A percentile compares a stretch with the other conserved stretches of the same genome.
Evolutionary conservation across 441 rosid species (phyloP).

Genomic region (Eutrema salsugineum): DNA sequence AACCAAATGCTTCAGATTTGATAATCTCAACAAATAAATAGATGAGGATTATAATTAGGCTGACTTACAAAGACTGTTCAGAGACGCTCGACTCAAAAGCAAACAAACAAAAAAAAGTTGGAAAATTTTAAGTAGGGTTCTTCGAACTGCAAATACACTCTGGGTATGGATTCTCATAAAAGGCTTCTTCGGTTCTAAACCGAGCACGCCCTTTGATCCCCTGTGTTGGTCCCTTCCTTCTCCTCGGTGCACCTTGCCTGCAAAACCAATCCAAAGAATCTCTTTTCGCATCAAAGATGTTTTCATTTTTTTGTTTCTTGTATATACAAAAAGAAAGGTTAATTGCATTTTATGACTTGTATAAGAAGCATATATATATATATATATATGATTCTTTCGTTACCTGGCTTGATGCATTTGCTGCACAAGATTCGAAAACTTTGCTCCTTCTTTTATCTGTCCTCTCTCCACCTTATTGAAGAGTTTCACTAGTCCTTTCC

Average conservation of each 20-base stretch:
- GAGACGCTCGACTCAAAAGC: background rate
- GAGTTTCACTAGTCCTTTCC: slow-evolving; percentile 72
- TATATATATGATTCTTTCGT: background rate
- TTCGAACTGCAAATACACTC: slow-evolving; percentile 75
- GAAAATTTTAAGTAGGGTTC: background rate
- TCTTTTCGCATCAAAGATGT: background rate
- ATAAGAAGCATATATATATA: background rate
- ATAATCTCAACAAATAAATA: background rate
- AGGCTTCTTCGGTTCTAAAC: slow-evolving; percentile 77
- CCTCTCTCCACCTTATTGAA: slow-evolving; percentile 71
- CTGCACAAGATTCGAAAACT: slow-evolving; percentile 47
- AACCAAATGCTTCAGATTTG: no score
- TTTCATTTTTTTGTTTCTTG: background rate
- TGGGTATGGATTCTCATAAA: slow-evolving; percentile 82
- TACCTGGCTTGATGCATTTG: slow-evolving; percentile 76
- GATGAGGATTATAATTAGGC: background rate
- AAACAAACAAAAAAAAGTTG: background rate
- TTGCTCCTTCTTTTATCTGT: slow-evolving; percentile 42
- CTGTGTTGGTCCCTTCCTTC: slow-evolving; percentile 57
- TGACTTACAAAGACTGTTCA: background rate
- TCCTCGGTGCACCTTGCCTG: slow-evolving; percentile 91
- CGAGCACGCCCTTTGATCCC: slow-evolving; percentile 81
- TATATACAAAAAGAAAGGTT: background rate
- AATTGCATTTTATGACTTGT: background rate
- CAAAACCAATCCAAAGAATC: slow-evolving; percentile 1